Evolutionary conservation across 2,329 filamentous ascomycete genomes (phyloP), one percentile per base, ranked within the genome.

Genomic region (Parastagonospora avenae): DNA sequence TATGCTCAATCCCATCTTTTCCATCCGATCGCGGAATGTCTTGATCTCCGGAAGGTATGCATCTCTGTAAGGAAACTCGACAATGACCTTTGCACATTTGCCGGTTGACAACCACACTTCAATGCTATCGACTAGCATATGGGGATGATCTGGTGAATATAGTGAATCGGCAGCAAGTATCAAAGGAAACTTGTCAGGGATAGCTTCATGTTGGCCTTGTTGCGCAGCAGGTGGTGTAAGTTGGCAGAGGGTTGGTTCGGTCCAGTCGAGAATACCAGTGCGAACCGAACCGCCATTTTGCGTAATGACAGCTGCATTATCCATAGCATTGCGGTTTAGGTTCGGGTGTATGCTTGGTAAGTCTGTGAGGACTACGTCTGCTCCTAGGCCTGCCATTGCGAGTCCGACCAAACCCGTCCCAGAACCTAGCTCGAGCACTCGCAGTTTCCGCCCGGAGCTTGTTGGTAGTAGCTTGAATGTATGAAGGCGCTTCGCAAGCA

Each of bases 361-460:
- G 69, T 97, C 94, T 31, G 90, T 96, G 45, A 97, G 79, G 8
- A 88, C 76, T 4, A 96, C 88, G 14, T 82, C 76, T 1, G 82
- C 81, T 37, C 79, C 77, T 78, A 89, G 89, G 19, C 91, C 78
- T 7, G 92, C 91, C 19, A 92, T 91, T 1, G 92, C 89, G 37
- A 97, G 79, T 0, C 94, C 94, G 8, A 96, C 83, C n/a, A 99
- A 81, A 0, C 93, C 93, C 0, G 93, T 97, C 0, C 94, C 93
- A 0, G 93, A 87, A 4, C 93, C 94, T 2, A 97, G 82, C 70
- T 97, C 93, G 8, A 97, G 80, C 5, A 82, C 77, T 27, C 72
- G 54, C 11, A 53, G 40, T 19, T 48, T 56, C 6, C 48, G n/a
- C 8, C 42, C 41, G 12, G 19, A 31, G 12, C 14, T 39, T 11